Evolutionary conservation across 352 stramenopile species (phyloP).

Genomic region (Pythium vanterpoolii): DNA sequence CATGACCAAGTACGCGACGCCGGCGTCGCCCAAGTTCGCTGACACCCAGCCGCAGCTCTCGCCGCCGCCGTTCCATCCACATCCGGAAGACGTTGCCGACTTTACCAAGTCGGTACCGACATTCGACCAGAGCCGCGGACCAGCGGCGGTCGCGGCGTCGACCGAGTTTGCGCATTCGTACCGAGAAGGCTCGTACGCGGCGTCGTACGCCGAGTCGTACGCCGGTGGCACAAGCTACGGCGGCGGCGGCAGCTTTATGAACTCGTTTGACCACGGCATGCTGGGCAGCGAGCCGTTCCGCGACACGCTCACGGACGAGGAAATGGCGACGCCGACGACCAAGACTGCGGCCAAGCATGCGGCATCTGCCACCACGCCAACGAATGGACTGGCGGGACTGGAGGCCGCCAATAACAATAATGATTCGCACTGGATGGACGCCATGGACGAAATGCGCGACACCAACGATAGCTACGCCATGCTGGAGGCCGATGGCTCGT

Average conservation of each 20-base stretch:
- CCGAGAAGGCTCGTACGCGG: constrained; percentile 40
- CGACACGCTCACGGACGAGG: constrained; percentile 15
- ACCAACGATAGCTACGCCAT: constrained; percentile 84
- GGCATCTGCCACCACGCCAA: no score
- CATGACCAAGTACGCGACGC: constrained; percentile 24
- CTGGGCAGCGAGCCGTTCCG: constrained; percentile 25
- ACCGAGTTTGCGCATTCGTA: constrained; percentile 20
- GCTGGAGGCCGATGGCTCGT: constrained; percentile 65
- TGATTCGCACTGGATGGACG: constrained; percentile 57
- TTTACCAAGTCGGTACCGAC: constrained; percentile 39
- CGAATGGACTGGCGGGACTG: constrained; percentile 18
- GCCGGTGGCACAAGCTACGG: constrained; percentile 19
- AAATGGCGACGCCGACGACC: constrained; percentile 13
- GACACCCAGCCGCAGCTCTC: constrained; percentile 17
- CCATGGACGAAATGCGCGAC: constrained; percentile 76
- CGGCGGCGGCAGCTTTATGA: constrained; percentile 34
- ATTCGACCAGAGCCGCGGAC: constrained; percentile 53
- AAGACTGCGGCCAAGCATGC: neutral
- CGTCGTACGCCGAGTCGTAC: constrained; percentile 65
- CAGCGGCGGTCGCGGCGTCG: constrained; percentile 7
- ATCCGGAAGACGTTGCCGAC: constrained; percentile 27
- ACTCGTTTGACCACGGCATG: constrained; percentile 50
- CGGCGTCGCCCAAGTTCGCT: constrained; percentile 25
- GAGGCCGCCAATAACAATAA: constrained; percentile 22
- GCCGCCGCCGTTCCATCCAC: constrained; percentile 15